Percentiles rank a stretch among this genome's conserved stretches.
These are phyloP conservation scores for Arthrobotrys sphaeroides DNA, from an alignment of 2,329 filamentous ascomycete species.

Conservation along the genomic window DNA sequence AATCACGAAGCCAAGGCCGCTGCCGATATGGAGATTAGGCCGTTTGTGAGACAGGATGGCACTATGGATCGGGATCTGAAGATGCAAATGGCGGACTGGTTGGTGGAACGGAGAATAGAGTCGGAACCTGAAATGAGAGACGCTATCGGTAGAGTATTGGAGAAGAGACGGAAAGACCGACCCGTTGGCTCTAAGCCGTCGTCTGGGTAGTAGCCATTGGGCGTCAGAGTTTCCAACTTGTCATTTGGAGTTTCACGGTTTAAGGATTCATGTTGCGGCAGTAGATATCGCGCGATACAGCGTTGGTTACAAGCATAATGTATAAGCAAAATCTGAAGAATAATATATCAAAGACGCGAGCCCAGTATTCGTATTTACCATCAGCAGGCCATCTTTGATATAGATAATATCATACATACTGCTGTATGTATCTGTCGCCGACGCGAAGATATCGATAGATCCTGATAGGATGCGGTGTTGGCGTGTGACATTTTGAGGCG, in stretches of 20 bases:
- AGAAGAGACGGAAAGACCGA: slow-evolving; percentile 68
- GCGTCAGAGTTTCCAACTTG: not conserved
- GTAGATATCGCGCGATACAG: not conserved
- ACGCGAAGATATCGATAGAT: not conserved
- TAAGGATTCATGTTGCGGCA: not conserved
- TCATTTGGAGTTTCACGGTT: not conserved
- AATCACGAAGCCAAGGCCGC: slow-evolving; percentile 76
- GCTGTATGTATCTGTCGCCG: not conserved
- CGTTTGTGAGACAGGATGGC: slow-evolving; percentile 77
- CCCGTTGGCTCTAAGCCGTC: slow-evolving; percentile 68
- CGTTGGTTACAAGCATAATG: not conserved
- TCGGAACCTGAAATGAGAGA: slow-evolving; percentile 82
- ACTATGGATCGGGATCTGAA: slow-evolving; percentile 70
- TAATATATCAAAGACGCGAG: no score
- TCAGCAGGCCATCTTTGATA: no score
- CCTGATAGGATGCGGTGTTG: not conserved
- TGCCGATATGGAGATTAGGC: slow-evolving; percentile 80
- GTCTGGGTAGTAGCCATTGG: no score
- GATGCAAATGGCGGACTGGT: slow-evolving; percentile 80
- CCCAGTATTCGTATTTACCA: no score
- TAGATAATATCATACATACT: not conserved
- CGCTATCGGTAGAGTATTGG: slow-evolving; percentile 75
- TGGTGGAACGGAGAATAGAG: slow-evolving; percentile 85
- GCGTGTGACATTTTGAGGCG: slow-evolving; percentile 33
- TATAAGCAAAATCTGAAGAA: no score